Evolutionary conservation across 768 basidiomycete species (phyloP), one percentile per base, ranked within the genome.

Genomic region (Rubroboletus pulcherrimus): DNA sequence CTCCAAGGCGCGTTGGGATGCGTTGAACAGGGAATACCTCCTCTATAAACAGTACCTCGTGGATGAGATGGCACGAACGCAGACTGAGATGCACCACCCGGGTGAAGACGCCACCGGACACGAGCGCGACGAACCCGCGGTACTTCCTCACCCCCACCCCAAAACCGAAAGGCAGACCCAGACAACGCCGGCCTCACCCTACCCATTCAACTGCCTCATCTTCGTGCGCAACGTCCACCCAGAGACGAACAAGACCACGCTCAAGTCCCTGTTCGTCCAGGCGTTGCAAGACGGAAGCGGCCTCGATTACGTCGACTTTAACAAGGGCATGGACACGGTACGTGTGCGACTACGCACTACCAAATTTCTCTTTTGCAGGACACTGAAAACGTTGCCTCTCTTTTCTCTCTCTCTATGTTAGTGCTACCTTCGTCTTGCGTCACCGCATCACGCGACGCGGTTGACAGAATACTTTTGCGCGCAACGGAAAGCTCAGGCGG

Each of bases 261-360:
- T 93, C 15, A 85, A 83, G 41, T 67, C 74, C 3, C 66, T 90
- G 6, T 85, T 91, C 56, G 63, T 75, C 0, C 66, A 64, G 7
- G 77, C 81, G 2, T 77, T 83, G 42, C 48, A 34, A 19, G 63
- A 41, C 1, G 49, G 50, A 14, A 35, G 7, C 43, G 35, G 40
- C 29, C 68, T 93, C 30, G 87, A 92, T 63, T 93, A 93, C 53
- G 79, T 92, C 17, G 91, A 93, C 70, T 92, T 82, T 67, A 83
- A 67, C 60, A 92, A 91, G 66, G 86, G 87, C 15, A 83, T 87
- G 77, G 84, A 89, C 58, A 78, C 80, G 17, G 90, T 91, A 62
- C 44, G 83, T 46, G 2, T 47, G 9, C 21, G 2, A 48, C 9
- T 35, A 35, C 12, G 8, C 26, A 12, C 11, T 4, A 2, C 21